phyloP scores from a whole-genome alignment of 768 basidiomycete genomes.

The Solioccasus polychromus region DNA sequence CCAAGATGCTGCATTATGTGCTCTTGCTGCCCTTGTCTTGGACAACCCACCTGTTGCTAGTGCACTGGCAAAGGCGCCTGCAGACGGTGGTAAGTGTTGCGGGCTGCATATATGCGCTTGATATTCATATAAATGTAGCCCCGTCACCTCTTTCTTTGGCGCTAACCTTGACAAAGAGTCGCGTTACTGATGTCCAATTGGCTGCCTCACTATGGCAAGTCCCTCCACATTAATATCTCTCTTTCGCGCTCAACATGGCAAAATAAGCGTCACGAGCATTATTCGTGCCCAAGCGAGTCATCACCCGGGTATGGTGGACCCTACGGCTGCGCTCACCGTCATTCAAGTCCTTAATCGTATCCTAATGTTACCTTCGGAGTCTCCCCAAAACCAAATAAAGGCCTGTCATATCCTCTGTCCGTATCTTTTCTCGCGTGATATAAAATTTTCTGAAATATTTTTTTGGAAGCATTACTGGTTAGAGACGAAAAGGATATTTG shows the following conservation, averaged over 20 bases:
- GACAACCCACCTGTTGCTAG: constrained; percentile 56
- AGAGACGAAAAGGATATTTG: constrained; percentile 68
- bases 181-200: constrained; percentile 59
- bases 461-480: constrained; percentile 56
- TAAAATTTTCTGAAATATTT: not conserved
- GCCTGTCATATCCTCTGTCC: constrained; percentile 77
- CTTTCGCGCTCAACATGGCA: not conserved
- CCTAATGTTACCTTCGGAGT: constrained; percentile 43
- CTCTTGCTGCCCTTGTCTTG: constrained; percentile 62
- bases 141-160: constrained; percentile 37
- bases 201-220: constrained; percentile 68
- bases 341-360: constrained; percentile 68
- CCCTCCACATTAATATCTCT: not conserved
- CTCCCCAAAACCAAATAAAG: constrained; percentile 47
- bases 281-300: constrained; percentile 47
- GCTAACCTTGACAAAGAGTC: constrained; percentile 54
- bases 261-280: constrained; percentile 54
- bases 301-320: constrained; percentile 37
- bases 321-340: constrained; percentile 52
- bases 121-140: constrained; percentile 7
- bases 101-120: constrained; percentile 3
- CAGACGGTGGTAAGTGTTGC: constrained; percentile 41
- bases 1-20: constrained; percentile 64
- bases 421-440: constrained; percentile 23
- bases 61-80: constrained; percentile 42